Evolutionary conservation across 2,329 filamentous ascomycete species (phyloP), one percentile per base, ranked within the genome.

Genomic region (Penicillium decumbens): DNA sequence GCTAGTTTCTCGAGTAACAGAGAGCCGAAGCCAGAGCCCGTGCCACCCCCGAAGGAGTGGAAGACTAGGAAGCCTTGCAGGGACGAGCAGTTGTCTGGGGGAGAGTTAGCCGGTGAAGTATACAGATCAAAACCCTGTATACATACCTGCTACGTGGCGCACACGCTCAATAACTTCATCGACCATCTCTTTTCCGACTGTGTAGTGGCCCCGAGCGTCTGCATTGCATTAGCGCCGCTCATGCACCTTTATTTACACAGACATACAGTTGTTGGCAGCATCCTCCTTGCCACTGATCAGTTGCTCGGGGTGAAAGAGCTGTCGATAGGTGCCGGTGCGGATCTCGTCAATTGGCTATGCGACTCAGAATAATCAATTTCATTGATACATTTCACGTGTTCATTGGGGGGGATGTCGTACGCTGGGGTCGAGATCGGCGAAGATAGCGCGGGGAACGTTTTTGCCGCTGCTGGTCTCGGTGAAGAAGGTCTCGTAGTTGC

Each of bases 251-350:
- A 25, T 24, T 27, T n/a, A 23, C 37, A n/a, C n/a, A n/a, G n/a
- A n/a, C 37, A 15, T 40, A 40, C 37, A 97, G 86, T 98, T 98
- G 88, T 98, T 98, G 65, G 92, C 96, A 63, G 93, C 93, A 84
- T 97, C 93, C 83, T 97, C 93, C 86, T 97, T 97, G 78, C 93
- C 93, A 60, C 89, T 95, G 77, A 98, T 96, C 92, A 98, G 95
- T 79, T 95, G 87, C 79, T 97, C 93, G 53, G 93, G 93, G 81
- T 97, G 93, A 85, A 97, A 97, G 60, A 98, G 87, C 71, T 83
- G 87, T 70, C 92, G 88, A 84, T 97, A 98, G 72, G 89, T 77
- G 71, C 93, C 93, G 66, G 91, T 97, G 79, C 93, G 91, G 78
- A 97, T 92, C 80, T 97, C 93, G 71, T 98, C 93, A 80, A 98